A percentile compares a stretch with the other conserved stretches of the same genome.
Evolutionary conservation across 2,329 filamentous ascomycete genomes (phyloP).

Genomic region (Metarhizium robertsii): DNA sequence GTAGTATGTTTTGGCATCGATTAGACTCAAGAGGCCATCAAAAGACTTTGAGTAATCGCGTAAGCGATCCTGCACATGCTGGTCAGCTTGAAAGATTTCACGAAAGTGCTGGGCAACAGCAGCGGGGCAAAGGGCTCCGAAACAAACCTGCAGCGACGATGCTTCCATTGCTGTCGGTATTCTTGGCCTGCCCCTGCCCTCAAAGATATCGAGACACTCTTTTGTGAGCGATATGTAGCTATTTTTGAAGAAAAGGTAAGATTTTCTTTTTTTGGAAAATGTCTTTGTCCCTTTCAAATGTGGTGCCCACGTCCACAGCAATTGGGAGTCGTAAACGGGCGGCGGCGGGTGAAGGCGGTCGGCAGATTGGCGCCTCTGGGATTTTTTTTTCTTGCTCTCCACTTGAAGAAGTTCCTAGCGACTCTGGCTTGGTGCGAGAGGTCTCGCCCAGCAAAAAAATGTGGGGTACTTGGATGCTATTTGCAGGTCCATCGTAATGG

Average conservation of each 20-base stretch:
- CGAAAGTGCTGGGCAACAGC: conserved; percentile 3
- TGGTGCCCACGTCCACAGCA: too few species aligned
- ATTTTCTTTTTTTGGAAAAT: background rate
- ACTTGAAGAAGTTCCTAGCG: background rate
- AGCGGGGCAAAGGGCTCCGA: conserved; percentile 18
- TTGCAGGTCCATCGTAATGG: too few species aligned
- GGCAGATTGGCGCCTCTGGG: conserved; percentile 6
- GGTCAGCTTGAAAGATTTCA: conserved; percentile 5
- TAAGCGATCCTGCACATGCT: conserved; percentile 39
- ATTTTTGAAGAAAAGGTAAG: background rate
- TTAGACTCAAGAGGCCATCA: conserved; percentile 76
- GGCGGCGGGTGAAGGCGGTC: conserved; percentile 8
- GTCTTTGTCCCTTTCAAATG: background rate
- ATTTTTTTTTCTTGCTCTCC: conserved; percentile 9
- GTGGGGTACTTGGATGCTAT: background rate
- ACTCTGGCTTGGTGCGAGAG: background rate
- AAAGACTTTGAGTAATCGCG: conserved; percentile 63
- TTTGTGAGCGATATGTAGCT: background rate
- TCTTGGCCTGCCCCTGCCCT: background rate
- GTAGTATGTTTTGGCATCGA: conserved; percentile 86
- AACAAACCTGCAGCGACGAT: conserved; percentile 37
- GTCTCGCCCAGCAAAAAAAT: background rate
- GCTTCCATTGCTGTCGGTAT: conserved; percentile 29
- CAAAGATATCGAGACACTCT: background rate
- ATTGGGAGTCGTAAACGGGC: background rate